Evolutionary conservation across 345 rosid species (phyloP).

Genomic region (Cardiospermum halicacabum): DNA sequence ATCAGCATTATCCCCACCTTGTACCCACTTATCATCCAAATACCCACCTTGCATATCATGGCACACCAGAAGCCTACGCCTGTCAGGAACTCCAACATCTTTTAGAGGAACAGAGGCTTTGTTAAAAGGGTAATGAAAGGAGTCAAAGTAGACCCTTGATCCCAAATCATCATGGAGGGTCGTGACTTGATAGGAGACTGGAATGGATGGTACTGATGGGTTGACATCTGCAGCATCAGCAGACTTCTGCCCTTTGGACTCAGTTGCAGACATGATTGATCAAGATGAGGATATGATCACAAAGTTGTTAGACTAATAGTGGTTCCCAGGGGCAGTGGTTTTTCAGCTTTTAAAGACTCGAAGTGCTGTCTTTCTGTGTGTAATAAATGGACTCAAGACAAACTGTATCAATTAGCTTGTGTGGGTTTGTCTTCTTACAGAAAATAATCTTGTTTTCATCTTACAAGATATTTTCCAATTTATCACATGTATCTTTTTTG

Average conservation of each 20-base stretch:
- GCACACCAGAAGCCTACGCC: constrained; percentile 68
- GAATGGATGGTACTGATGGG: constrained; percentile 46
- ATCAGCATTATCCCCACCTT: constrained; percentile 60
- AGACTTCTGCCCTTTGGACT: too few species aligned
- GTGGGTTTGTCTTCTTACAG: too few species aligned
- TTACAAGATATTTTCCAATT: too few species aligned
- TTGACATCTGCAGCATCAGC: constrained; percentile 47
- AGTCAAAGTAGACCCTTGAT: constrained; percentile 59
- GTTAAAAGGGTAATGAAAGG: constrained; percentile 81
- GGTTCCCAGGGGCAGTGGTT: constrained; percentile 16
- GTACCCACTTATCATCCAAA: constrained; percentile 74
- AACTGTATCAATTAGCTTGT: too few species aligned
- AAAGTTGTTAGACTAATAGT: too few species aligned
- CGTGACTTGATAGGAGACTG: constrained; percentile 70
- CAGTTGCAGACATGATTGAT: constrained; percentile 23
- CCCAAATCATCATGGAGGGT: constrained; percentile 57
- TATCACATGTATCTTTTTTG: too few species aligned
- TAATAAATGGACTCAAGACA: too few species aligned
- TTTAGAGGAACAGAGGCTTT: constrained; percentile 50
- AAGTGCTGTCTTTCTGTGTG: too few species aligned
- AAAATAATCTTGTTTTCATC: too few species aligned
- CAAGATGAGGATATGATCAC: constrained; percentile 17
- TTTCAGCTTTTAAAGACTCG: too few species aligned
- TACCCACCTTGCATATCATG: constrained; percentile 86
- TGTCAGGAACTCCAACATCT: constrained; percentile 23